Evolutionary conservation across 1,139 yeast genomes (phyloP).

Genomic region (Protomyces macrosporus): DNA sequence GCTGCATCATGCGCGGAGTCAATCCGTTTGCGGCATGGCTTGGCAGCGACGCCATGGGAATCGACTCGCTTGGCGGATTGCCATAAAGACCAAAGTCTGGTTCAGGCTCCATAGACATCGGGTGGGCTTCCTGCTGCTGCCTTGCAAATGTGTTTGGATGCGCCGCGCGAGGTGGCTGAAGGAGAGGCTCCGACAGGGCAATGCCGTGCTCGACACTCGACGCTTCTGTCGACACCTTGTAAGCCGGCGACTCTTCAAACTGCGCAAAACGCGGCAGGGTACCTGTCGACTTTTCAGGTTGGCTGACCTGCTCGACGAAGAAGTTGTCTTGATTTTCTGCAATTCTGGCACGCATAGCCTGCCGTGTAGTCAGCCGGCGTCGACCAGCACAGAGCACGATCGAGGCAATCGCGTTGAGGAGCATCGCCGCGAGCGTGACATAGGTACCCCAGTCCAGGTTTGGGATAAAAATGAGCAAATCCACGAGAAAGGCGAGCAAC

Average conservation of each 20-base stretch:
- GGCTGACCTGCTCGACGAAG: not conserved
- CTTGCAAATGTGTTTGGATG: too few species aligned
- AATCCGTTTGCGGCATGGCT: too few species aligned
- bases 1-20: too few species aligned
- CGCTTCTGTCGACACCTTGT: not conserved
- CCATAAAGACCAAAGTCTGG: too few species aligned
- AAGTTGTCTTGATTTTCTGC: conserved; percentile 32
- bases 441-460: conserved; percentile 54
- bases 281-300: conserved; percentile 10
- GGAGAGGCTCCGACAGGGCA: not conserved
- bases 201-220: not conserved
- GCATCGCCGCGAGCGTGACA: conserved; percentile 47
- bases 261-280: conserved; percentile 18
- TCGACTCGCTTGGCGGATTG: too few species aligned
- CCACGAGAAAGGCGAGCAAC: conserved; percentile 51
- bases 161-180: too few species aligned
- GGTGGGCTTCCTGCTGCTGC: too few species aligned
- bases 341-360: conserved; percentile 39
- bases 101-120: too few species aligned
- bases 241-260: conserved; percentile 2
- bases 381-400: conserved; percentile 49
- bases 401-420: conserved; percentile 43
- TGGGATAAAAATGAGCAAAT: conserved; percentile 50
- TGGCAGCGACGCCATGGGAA: too few species aligned
- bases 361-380: conserved; percentile 49